These are phyloP conservation scores for Geotrichum australiense DNA, from an alignment of 1,139 yeast genomes.

Conservation along the genomic window DNA sequence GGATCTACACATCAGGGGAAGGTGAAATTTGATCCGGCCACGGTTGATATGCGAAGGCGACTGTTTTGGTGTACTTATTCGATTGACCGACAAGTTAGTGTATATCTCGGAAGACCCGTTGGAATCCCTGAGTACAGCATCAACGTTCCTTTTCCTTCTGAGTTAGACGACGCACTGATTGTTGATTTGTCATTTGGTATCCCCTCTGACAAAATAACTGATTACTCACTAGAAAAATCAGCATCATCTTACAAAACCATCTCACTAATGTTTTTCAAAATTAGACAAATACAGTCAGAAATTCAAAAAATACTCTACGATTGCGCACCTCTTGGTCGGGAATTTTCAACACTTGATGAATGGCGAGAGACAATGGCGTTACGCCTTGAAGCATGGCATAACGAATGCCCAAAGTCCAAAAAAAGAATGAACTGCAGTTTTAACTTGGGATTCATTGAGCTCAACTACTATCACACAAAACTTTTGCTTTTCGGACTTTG, in stretches of 20 bases:
- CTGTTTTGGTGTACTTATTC: constrained; percentile 87
- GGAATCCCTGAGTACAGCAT: constrained; percentile 66
- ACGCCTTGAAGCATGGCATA: constrained; percentile 57
- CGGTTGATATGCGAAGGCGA: constrained; percentile 63
- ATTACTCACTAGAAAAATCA: constrained; percentile 22
- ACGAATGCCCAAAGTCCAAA: constrained; percentile 48
- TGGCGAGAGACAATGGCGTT: constrained; percentile 52
- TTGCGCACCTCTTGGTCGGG: constrained; percentile 60
- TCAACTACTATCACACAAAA: constrained; percentile 72
- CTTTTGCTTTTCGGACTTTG: constrained; percentile 69
- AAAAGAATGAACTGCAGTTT: constrained; percentile 68
- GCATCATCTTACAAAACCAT: constrained; percentile 54
- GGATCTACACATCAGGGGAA: too few relatives aligned
- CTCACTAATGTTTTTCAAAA: constrained; percentile 55
- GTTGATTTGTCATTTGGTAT: constrained; percentile 25
- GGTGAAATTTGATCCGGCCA: constrained; percentile 44
- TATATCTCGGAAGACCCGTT: constrained; percentile 64
- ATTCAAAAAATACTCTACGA: constrained; percentile 68
- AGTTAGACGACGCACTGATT: constrained; percentile 63
- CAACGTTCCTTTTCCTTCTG: constrained; percentile 61
- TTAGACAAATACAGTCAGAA: constrained; percentile 71
- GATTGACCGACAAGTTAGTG: constrained; percentile 70
- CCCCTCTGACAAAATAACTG: constrained; percentile 18
- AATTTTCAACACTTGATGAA: constrained; percentile 45
- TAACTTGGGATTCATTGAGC: constrained; percentile 57